Evolutionary conservation across 176 grass and related monocot genomes (phyloP), one percentile per base, ranked within the genome.

Genomic region (Bolboschoenus planiculmis): DNA sequence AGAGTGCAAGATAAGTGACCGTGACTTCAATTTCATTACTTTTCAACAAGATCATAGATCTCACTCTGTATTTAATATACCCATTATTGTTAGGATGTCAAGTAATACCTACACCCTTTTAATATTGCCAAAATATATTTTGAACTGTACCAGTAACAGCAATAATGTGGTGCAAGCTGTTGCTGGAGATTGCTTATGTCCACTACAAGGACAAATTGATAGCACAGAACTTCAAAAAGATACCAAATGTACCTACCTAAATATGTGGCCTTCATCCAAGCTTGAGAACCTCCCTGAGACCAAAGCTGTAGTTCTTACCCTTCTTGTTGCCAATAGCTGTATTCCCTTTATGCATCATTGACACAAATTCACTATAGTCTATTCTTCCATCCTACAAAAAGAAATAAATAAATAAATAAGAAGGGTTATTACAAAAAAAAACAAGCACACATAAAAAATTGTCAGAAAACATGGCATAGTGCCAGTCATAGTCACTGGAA

Each of bases 281-380:
- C 87, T 94, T 97, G 68, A 94, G 86, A 78, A 92, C 95, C 84
- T 97, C 95, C 71, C 95, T 89, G 84, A 97, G 92, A 89, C 95
- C 95, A 78, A 92, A 94, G 59, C 92, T 97, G 29, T 88, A 84
- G 11, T 29, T 55, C 7, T 85, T 92, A 35, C 47, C 63, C 23
- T 87, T 85, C 48, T 94, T 97, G 83, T 92, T 92, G 39, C 90
- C 90, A 35, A 94, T 76, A 53, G 70, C 81, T n/a, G 89, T 88
- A 89, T 97, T 97, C 77, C 95, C 92, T 78, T 94, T 97, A 16
- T 92, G 95, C 95, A 97, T 97, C 95, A 97, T 97, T 20, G 83
- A 85, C 59, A 92, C 95, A 85, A 97, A 97, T 48, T 97, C 95
- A 58, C 94, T 89, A 78, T 97, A 97, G 84, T 97, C 95, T 64